A percentile compares a stretch with the other conserved stretches of the same genome.
Conservation (phyloP, 2,329 filamentous ascomycete genomes). For the Thelonectria blattea region DNA sequence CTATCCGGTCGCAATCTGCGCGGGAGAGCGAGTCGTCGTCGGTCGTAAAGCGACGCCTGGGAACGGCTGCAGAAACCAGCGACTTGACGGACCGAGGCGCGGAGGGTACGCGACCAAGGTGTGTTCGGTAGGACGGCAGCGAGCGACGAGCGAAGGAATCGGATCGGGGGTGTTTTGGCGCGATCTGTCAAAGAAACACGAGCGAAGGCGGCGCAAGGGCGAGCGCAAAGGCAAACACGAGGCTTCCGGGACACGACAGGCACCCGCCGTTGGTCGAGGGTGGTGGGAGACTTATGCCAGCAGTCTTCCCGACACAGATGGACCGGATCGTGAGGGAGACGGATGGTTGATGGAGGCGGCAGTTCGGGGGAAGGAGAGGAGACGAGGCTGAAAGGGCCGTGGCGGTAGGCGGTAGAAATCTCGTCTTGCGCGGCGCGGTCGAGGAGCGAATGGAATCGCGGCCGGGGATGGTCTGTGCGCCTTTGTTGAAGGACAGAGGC, state of each 20-base stretch:
- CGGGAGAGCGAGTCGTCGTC: not conserved
- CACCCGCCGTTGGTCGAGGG: slow-evolving; percentile 24
- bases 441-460: slow-evolving; percentile 10
- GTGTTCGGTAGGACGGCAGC: not conserved
- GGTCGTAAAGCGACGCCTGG: not conserved
- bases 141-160: slow-evolving; percentile 7
- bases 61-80: not conserved
- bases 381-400: slow-evolving; percentile 33
- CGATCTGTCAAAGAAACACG: slow-evolving; percentile 5
- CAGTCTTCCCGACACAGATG: slow-evolving; percentile 29
- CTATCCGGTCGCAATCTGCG: not conserved
- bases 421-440: slow-evolving; percentile 25
- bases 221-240: slow-evolving; percentile 10
- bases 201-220: slow-evolving; percentile 16
- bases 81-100: not conserved
- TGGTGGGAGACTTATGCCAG: slow-evolving; percentile 27
- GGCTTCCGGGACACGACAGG: slow-evolving; percentile 16
- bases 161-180: slow-evolving; percentile 16
- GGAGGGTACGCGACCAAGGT: not conserved
- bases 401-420: slow-evolving; percentile 17
- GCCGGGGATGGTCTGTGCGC: slow-evolving; percentile 17
- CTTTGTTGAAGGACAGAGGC: too few relatives aligned
- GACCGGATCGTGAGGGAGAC: slow-evolving; percentile 8
- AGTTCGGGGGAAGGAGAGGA: slow-evolving; percentile 33
- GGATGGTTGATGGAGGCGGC: slow-evolving; percentile 25